phyloP scores from a whole-genome alignment of 805 yeast species.

The Starmerella ratchasimensis region DNA sequence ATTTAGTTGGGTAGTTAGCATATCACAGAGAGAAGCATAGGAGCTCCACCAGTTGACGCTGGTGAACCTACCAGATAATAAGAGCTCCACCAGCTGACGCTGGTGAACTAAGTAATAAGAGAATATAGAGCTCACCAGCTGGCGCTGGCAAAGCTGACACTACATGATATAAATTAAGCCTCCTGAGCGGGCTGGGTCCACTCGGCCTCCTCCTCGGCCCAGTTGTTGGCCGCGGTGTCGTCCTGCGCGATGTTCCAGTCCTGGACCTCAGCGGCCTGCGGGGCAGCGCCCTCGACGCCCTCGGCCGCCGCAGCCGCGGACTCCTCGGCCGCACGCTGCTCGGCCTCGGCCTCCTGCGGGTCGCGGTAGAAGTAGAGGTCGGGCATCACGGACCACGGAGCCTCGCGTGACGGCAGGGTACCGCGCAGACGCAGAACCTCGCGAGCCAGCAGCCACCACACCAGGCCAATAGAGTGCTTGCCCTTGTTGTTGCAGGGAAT shows the following conservation, averaged over 20 bases:
- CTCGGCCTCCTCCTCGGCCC: slow-evolving; percentile 32
- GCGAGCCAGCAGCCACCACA: slow-evolving; percentile 99
- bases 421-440: slow-evolving; percentile 99
- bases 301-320: slow-evolving; percentile 54
- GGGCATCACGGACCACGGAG: slow-evolving; percentile 99
- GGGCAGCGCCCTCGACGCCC: slow-evolving; percentile 37
- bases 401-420: slow-evolving; percentile 86
- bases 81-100: no score
- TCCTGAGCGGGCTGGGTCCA: slow-evolving; percentile 20
- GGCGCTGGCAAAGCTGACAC: no score
- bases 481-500: slow-evolving; percentile 99
- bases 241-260: slow-evolving; percentile 35
- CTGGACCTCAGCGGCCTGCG: slow-evolving; percentile 19
- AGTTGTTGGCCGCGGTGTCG: slow-evolving; percentile 36
- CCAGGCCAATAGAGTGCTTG: slow-evolving; percentile 97
- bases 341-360: slow-evolving; percentile 96
- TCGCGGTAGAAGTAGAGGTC: slow-evolving; percentile 99
- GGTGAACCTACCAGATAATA: no score
- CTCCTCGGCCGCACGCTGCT: slow-evolving; percentile 48
- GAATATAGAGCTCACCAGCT: no score
- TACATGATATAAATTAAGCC: no score
- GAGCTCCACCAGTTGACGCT: no score
- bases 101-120: no score
- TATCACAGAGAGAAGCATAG: no score
- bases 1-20: no score